Conservation (phyloP, 1,284 basidiomycete species). For the Sparassis latifolia region DNA sequence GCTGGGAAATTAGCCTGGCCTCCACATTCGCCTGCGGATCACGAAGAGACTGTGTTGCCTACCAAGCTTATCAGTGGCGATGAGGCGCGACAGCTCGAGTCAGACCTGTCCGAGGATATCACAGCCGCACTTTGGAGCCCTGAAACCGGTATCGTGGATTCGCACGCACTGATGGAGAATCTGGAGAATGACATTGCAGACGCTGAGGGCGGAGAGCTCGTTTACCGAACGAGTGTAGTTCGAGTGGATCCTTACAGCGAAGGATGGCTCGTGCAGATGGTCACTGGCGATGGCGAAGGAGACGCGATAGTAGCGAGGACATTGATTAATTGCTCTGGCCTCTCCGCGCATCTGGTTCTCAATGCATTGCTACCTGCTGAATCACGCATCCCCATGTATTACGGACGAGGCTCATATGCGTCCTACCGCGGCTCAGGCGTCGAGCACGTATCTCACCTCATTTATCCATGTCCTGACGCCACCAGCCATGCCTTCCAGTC, state of each 20-base stretch:
- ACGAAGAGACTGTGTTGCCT: constrained; percentile 41
- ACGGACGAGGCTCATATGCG: constrained; percentile 80
- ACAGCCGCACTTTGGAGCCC: constrained; percentile 75
- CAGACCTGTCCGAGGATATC: constrained; percentile 71
- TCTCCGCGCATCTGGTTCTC: constrained; percentile 67
- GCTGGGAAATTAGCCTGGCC: constrained; percentile 50
- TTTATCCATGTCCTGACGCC: constrained; percentile 84
- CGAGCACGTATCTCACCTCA: constrained; percentile 61
- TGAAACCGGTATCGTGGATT: constrained; percentile 89
- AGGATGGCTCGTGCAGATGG: constrained; percentile 71
- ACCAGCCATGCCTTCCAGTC: constrained; percentile 63
- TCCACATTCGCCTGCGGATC: constrained; percentile 25
- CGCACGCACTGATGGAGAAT: constrained; percentile 75
- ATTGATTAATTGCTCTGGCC: constrained; percentile 85
- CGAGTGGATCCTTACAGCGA: constrained; percentile 63
- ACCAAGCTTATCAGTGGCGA: constrained; percentile 66
- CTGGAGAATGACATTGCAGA: constrained; percentile 76
- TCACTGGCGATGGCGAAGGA: constrained; percentile 42
- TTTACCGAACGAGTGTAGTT: constrained; percentile 82
- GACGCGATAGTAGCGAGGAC: constrained; percentile 81
- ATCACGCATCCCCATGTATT: constrained; percentile 63
- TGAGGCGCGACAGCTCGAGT: constrained; percentile 76
- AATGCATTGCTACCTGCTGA: constrained; percentile 61
- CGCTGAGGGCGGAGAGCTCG: constrained; percentile 68
- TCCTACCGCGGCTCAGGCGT: constrained; percentile 78